Base-by-base conservation (phyloP, 805 yeast genomes). In the Candida argentea region DNA sequence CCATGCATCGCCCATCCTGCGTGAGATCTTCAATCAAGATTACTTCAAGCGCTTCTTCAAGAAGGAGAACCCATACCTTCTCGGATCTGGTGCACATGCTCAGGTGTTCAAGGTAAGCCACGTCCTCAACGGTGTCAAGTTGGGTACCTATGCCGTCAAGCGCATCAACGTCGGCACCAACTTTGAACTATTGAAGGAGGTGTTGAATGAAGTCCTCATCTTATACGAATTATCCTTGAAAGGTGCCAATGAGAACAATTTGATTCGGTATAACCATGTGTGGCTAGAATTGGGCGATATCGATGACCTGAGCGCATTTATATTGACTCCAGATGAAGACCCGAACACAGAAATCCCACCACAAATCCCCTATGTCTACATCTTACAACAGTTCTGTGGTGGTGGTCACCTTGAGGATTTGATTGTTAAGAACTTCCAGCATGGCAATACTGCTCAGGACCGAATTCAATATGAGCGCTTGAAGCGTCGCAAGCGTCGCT, bases 31-130 rank as follows among this genome's bases (percentile, higher is more conserved):
- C 44, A 77, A 81, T 27, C 93, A 80, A 35, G 94, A 94, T 3
- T 86, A 86, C 47, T 86, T 78, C 41, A 60, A 66, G 13, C 73
- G 75, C 32, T 80, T 86, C 47, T 86, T 86, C 55, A 65, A 60
- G 22, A 67, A 71, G 18, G 53, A 75, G 9, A 65, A 71, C 1
- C 65, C 65, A 0, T 52, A 34, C 16, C 54, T 68, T 2, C 52
- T 86, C 9, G 95, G 95, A 0, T 65, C 78, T 20, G 95, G 95
- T 0, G 81, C 94, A 4, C 73, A 84, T 39, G 94, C 94, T 0
- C 72, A 78, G 16, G 95, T 86, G 6, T 79, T 70, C 43, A 74
- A 84, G 45, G 95, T 86, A 5, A 84, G 76, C 32, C 95, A 86
- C 48, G 65, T 67, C n/a, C 55, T 87, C 20, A 77, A 81, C 34